Base-by-base conservation (phyloP, 257 asterid species). In the Perilla frutescens region DNA sequence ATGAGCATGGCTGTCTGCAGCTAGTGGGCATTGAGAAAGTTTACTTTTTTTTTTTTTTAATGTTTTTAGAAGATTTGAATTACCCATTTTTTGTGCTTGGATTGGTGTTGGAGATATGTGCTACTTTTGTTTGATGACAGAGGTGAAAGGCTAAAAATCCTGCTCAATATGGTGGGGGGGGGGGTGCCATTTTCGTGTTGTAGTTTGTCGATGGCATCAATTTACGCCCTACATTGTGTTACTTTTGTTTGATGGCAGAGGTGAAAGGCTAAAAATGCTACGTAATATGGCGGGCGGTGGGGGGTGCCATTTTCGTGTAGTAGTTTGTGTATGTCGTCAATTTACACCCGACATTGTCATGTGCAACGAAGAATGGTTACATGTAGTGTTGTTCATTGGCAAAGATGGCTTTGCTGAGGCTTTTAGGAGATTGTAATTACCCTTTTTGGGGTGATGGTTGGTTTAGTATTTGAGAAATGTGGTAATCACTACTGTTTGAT, bases 81-180 rank as follows among this genome's bases (percentile, higher is more conserved):
- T 59, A 3, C 5, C 3, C 31, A 7, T 6, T 45, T 51, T 32
- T 60, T 70, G 31, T 15, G 7, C 12, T 2, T 8, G 29, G 50
- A 32, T 48, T 58, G 37, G 10, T 29, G n/a, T 60, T 45, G 36
- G 50, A 60, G 34, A 76, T 34, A 60, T 57, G 29, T 50, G 44
- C 15, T 61, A 4, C 50, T 60, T 47, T 20, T 39, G 37, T 48
- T 45, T 57, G 41, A 13, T 32, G 37, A 14, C 50, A 5, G 51
- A 5, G 55, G 58, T 56, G 39, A 56, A 43, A 29, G 40, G 37
- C 12, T 8, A 12, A 53, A 20, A 53, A 1, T 14, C 6, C 12
- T 20, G 0, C 56, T 1, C 13, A 2, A 44, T 39, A 44, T 39
- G 53, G 62, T 44, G 29, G 67, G 31, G 26, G 26, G n/a, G 67